phyloP scores from a whole-genome alignment of 345 rosid genomes.

The Citrus sinensis region DNA sequence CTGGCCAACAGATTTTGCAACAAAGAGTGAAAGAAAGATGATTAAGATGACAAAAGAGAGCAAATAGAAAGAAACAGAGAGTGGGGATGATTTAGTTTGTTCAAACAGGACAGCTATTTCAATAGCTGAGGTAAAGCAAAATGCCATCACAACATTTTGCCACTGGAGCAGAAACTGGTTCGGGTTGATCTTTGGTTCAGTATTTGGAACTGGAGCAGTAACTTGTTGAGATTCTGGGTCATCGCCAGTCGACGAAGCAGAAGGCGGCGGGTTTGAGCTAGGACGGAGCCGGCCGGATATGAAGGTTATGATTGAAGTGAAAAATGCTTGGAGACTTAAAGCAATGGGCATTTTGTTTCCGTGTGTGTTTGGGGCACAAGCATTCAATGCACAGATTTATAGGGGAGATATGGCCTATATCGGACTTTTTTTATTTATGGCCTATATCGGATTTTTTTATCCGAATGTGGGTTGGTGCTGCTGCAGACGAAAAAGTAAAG shows the following conservation, averaged over 20 bases:
- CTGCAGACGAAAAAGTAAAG: too few species aligned
- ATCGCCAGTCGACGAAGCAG: not conserved
- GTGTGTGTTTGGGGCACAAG: not conserved
- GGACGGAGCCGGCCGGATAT: not conserved
- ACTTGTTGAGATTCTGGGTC: not conserved
- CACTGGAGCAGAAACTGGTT: not conserved
- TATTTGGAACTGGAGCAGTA: not conserved
- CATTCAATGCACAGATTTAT: not conserved
- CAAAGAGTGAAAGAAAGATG: too few species aligned
- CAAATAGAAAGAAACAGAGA: too few species aligned
- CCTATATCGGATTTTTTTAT: too few species aligned
- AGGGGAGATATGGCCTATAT: too few species aligned
- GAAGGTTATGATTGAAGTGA: not conserved
- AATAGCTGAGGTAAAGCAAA: not conserved
- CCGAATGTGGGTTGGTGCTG: too few species aligned
- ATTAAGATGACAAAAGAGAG: too few species aligned
- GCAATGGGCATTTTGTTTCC: not conserved
- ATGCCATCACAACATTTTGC: not conserved
- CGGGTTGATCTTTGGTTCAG: not conserved
- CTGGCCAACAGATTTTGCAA: too few species aligned
- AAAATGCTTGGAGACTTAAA: not conserved
- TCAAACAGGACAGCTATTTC: not conserved
- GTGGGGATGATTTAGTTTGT: not conserved
- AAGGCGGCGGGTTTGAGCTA: not conserved
- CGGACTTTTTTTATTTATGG: too few species aligned